These are phyloP conservation scores for Paracoccidioides brasiliensis DNA, from an alignment of 2,329 filamentous ascomycete species.

Conservation along the genomic window DNA sequence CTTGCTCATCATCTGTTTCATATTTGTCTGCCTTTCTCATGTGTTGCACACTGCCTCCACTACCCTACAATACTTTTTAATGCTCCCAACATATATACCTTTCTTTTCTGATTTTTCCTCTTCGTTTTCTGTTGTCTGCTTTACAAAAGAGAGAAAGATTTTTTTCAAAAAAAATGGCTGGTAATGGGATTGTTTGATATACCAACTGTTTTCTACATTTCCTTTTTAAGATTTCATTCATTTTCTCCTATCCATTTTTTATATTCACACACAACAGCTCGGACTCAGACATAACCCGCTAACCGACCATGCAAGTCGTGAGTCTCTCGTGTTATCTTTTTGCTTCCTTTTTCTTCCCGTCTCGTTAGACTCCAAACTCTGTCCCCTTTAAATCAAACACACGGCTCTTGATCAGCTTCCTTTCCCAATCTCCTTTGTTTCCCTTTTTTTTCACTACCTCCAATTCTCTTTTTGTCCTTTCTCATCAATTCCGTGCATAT, in stretches of 20 bases:
- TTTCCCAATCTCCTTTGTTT: neutral
- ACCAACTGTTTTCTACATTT: too few relatives aligned
- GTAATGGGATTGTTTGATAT: too few relatives aligned
- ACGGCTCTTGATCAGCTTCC: neutral
- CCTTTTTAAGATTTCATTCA: too few relatives aligned
- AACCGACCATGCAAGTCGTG: too few relatives aligned
- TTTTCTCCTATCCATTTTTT: too few relatives aligned
- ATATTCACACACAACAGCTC: too few relatives aligned
- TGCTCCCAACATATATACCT: neutral
- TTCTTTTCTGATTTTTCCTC: neutral
- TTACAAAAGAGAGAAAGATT: too few relatives aligned
- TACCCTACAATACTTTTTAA: conserved; percentile 4
- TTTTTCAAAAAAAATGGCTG: too few relatives aligned
- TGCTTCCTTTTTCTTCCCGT: conserved; percentile 5
- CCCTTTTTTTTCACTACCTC: neutral
- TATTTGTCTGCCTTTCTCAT: neutral
- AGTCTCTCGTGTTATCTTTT: conserved; percentile 3
- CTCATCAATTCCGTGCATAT: neutral
- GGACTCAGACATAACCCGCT: too few relatives aligned
- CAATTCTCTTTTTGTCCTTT: neutral
- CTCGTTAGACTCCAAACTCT: neutral
- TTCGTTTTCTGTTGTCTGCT: neutral
- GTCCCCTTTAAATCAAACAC: neutral
- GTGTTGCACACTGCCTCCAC: too few relatives aligned
- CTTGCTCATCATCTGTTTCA: conserved; percentile 13